Evolutionary conservation across 805 yeast species (phyloP), one percentile per base, ranked within the genome.

Genomic region (Kuraishia floccosa): DNA sequence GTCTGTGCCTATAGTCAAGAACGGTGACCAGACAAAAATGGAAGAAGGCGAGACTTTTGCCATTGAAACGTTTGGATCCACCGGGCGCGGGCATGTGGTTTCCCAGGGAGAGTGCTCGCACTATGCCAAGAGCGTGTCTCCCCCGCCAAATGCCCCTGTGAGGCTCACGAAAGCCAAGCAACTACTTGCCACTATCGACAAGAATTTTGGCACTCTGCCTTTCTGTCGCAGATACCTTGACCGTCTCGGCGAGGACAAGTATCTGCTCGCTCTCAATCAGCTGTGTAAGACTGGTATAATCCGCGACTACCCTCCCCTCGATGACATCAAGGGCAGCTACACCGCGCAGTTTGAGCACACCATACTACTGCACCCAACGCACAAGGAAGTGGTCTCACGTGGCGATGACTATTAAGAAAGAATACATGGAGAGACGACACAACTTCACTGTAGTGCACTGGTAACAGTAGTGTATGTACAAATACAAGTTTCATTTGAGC

Each of bases 21-120:
- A 83, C 46, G 89, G 86, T 6, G 98, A 91, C 52, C 71, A 71
- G 54, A 91, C 97, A 8, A 89, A 89, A 67, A 89, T 91, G 96
- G 99, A 91, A 55, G 99, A 91, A 62, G 96, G 96, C 39, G 98
- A 91, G 56, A 78, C 85, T 2, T 89, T 84, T 64, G 99, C 99
- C 37, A 89, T 91, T 49, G 99, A 91, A 60, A 91, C 99, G 3
- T 91, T 91, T 49, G 98, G 98, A 9, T 72, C 95, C 27, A 91
- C 98, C 2, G 99, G 99, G 38, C 72, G 80, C 36, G 99, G 97
- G 23, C 79, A 77, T 44, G 97, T 91, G 22, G 60, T 77, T 29
- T 61, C 75, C 6, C 79, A 75, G 37, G 98, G 98, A 28, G 98
- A 91, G 57, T 80, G 89, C 46, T 86, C 96, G 10, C 99, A 91